Conservation (phyloP, 2,329 filamentous ascomycete genomes). For the Curvularia sp. region DNA sequence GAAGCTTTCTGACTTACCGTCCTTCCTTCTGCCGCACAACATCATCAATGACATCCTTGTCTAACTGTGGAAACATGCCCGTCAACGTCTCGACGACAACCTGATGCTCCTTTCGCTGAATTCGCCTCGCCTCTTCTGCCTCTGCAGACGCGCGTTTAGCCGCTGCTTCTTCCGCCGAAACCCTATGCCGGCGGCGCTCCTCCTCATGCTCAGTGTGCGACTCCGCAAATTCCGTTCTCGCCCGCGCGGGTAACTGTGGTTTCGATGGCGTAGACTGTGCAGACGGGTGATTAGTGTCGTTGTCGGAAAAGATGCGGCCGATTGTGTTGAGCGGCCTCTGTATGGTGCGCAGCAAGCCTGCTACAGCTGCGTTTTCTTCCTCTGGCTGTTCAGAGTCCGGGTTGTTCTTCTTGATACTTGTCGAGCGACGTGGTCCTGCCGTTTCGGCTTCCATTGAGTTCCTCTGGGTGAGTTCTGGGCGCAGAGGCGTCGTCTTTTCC, state of each 20-base stretch:
- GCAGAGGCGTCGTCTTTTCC: constrained; percentile 59
- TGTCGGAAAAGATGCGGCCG: constrained; percentile 90
- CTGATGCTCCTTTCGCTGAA: constrained; percentile 83
- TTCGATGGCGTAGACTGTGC: constrained; percentile 57
- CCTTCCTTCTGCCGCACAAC: constrained; percentile 96
- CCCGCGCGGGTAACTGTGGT: constrained; percentile 55
- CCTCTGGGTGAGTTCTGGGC: constrained; percentile 65
- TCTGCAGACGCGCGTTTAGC: constrained; percentile 91
- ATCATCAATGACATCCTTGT: constrained; percentile 93
- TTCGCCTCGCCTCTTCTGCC: constrained; percentile 81
- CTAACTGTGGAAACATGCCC: constrained; percentile 96
- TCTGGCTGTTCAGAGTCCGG: constrained; percentile 57
- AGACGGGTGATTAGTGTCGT: constrained; percentile 46
- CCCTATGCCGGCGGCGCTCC: constrained; percentile 33
- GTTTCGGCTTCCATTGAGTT: constrained; percentile 67
- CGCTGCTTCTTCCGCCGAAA: constrained; percentile 84
- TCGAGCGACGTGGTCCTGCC: constrained; percentile 63
- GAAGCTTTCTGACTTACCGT: constrained; percentile 65
- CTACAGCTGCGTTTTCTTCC: constrained; percentile 77
- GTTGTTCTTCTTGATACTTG: constrained; percentile 56
- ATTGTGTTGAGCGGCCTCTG: constrained; percentile 91
- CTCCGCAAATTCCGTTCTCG: constrained; percentile 43
- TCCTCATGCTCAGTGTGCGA: constrained; percentile 34
- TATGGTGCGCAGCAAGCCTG: constrained; percentile 85
- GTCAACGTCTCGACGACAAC: constrained; percentile 93